Conservation (phyloP, 441 rosid species). For the Omphalea diandra region DNA sequence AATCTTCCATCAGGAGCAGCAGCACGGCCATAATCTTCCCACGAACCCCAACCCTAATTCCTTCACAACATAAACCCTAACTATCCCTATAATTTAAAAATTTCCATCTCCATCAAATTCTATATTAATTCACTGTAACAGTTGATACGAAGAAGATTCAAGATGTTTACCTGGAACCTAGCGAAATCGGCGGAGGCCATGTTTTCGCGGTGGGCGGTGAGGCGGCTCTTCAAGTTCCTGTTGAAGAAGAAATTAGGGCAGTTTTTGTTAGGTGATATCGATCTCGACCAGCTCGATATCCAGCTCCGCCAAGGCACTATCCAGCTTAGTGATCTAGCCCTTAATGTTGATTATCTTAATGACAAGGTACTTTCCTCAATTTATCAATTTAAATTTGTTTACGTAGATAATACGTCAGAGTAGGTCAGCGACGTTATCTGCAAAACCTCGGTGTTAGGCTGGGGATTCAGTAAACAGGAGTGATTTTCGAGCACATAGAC, state of each 20-base stretch:
- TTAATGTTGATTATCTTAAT: slow-evolving; percentile 84
- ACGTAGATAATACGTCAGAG: background rate
- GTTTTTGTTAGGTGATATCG: slow-evolving; percentile 85
- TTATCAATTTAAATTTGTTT: background rate
- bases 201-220: slow-evolving; percentile 88
- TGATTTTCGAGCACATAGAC: background rate
- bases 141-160: background rate
- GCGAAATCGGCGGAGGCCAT: slow-evolving; percentile 79
- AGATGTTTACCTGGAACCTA: slow-evolving; percentile 82
- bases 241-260: slow-evolving; percentile 93
- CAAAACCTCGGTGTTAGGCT: background rate
- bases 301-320: slow-evolving; percentile 81
- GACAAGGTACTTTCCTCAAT: slow-evolving; percentile 45
- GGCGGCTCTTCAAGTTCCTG: slow-evolving; percentile 77
- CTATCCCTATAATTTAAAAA: background rate
- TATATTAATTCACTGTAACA: background rate
- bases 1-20: slow-evolving; percentile 42
- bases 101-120: background rate
- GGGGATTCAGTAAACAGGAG: background rate
- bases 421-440: background rate
- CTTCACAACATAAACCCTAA: slow-evolving; percentile 12
- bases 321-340: slow-evolving; percentile 83
- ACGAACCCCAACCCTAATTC: slow-evolving; percentile 32
- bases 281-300: slow-evolving; percentile 91
- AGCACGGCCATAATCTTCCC: background rate